Base-by-base conservation (phyloP, 768 basidiomycete species). In the Lactarius trivialis region DNA sequence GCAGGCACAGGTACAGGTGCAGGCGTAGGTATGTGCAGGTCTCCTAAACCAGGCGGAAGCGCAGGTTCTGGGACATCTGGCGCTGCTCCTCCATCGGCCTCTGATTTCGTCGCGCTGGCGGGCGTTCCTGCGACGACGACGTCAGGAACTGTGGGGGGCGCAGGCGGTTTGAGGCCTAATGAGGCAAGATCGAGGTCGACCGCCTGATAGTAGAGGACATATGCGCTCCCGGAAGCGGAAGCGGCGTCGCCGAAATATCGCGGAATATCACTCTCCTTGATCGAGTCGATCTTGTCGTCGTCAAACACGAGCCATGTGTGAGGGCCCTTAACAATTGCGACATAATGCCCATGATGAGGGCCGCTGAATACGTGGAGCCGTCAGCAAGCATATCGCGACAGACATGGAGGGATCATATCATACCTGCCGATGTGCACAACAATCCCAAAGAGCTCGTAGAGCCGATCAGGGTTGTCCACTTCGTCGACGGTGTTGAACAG, bases 381-480 rank as follows among this genome's bases (percentile, higher is more conserved):
- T 61, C 33, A 56, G 60, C 54, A 32, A 32, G n/a, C 12, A 52
- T 28, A 28, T 33, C 21, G 36, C 45, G 34, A 48, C 21, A 26
- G n/a, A 34, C 21, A 48, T 4, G 26, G 43, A 37, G n/a, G n/a
- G n/a, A 26, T 11, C n/a, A n/a, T 3, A 24, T 30, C 92, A 71
- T 74, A 96, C 95, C 85, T 90, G 81, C 97, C 97, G 66, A 99
- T 95, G 75, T 99, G 97, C n/a, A 99, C 93, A 36, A 99, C 95
- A 61, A 98, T 92, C 15, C 92, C 94, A 72, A 95, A 98, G 30
- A 99, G 82, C 72, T 91, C 86, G 76, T 97, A 99, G 64, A 98
- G 73, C 58, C 95, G 80, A 73, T 99, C 97, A 0, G 94, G 91
- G 72, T 98, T 85, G 56, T 88, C 85, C 52, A 88, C 84, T 68